Evolutionary conservation across 129 eudicot genomes (phyloP).

Genomic region (Flaveria robusta): DNA sequence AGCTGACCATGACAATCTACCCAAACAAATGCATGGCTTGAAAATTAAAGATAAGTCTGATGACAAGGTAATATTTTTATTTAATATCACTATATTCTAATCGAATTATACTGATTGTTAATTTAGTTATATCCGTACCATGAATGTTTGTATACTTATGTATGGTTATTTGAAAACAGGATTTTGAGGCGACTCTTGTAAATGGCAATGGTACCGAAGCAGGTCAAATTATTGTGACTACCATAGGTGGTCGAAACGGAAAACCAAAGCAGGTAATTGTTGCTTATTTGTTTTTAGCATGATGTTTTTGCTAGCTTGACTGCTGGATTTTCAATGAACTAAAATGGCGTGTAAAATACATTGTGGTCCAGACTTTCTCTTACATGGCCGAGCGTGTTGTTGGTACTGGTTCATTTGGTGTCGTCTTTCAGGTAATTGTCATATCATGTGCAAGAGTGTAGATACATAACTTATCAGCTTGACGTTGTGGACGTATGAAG

Average conservation of each 20-base stretch:
- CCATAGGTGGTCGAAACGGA: constrained; percentile 83
- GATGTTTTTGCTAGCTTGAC: neutral
- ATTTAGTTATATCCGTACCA: neutral
- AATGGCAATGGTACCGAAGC: constrained; percentile 85
- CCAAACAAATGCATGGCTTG: constrained; percentile 64
- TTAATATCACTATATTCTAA: neutral
- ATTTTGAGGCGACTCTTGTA: constrained; percentile 77
- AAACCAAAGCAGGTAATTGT: constrained; percentile 77
- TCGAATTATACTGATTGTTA: neutral
- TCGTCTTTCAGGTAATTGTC: constrained; percentile 77
- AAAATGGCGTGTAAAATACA: neutral
- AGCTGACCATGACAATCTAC: constrained; percentile 57
- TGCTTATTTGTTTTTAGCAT: constrained; percentile 3
- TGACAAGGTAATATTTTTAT: constrained; percentile 47
- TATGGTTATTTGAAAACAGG: constrained; percentile 47
- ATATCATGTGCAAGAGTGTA: neutral
- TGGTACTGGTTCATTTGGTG: constrained; percentile 98
- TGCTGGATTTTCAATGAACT: neutral
- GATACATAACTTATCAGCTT: neutral
- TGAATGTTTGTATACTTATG: constrained; percentile 12
- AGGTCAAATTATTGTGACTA: constrained; percentile 80
- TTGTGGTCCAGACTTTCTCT: constrained; percentile 66
- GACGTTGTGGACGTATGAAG: neutral
- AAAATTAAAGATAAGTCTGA: constrained; percentile 58
- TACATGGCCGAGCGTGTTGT: constrained; percentile 98